phyloP scores from a whole-genome alignment of 495 filamentous ascomycete genomes.

The Podospora pseudoanserina region DNA sequence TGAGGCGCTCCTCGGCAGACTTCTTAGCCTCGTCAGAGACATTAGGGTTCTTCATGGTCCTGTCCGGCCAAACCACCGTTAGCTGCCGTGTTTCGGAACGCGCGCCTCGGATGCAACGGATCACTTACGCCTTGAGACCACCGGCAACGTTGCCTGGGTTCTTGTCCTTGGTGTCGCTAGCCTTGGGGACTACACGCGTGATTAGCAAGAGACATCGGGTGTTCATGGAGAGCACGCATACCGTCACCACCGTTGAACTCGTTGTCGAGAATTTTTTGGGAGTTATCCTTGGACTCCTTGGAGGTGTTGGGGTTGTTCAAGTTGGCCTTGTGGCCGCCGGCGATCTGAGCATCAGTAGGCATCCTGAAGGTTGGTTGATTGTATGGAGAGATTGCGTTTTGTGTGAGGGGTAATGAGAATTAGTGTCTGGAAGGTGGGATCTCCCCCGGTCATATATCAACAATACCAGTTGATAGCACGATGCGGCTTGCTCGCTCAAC shows the following conservation, averaged over 20 bases:
- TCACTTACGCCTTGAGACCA: slow-evolving; percentile 43
- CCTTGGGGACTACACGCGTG: slow-evolving; percentile 23
- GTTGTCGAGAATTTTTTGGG: slow-evolving; percentile 40
- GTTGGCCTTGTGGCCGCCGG: slow-evolving; percentile 50
- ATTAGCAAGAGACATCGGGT: background rate
- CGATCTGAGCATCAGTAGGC: slow-evolving; percentile 37
- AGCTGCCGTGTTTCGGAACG: background rate
- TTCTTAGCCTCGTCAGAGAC: slow-evolving; percentile 42
- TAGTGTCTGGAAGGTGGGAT: background rate
- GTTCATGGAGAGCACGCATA: background rate
- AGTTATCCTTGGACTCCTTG: slow-evolving; percentile 37
- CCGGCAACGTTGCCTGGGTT: slow-evolving; percentile 43
- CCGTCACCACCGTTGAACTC: slow-evolving; percentile 40
- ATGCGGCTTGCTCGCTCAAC: background rate
- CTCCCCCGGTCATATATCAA: background rate
- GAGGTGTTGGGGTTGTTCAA: slow-evolving; percentile 46
- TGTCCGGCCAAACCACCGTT: slow-evolving; percentile 13
- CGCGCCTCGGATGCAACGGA: background rate
- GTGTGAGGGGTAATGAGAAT: background rate
- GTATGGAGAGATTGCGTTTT: background rate
- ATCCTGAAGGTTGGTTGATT: slow-evolving; percentile 17
- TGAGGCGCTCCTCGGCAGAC: slow-evolving; percentile 40
- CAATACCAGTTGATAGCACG: background rate
- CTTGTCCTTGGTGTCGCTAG: slow-evolving; percentile 32
- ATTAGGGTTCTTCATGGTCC: slow-evolving; percentile 42